A percentile compares a stretch with the other conserved stretches of the same genome.
phyloP scores from a whole-genome alignment of 176 grass and related monocot genomes.

The Triticum timopheevii region DNA sequence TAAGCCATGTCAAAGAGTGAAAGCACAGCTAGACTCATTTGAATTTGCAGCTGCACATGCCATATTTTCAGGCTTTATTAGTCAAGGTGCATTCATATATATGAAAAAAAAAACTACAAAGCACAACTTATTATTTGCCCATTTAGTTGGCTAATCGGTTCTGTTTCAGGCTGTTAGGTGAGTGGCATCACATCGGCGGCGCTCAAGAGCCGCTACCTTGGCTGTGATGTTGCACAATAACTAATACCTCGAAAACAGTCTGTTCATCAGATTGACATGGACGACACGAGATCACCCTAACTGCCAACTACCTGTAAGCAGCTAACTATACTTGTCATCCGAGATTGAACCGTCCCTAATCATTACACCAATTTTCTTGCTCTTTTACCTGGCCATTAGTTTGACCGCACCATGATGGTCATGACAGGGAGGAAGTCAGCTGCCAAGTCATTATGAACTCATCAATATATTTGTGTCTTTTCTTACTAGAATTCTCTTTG shows the following conservation, averaged over 20 bases:
- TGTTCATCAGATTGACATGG: conserved; percentile 8
- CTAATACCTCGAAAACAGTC: not conserved
- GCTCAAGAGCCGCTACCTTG: not conserved
- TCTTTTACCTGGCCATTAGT: not conserved
- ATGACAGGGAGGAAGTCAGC: too few relatives aligned
- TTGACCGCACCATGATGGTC: too few relatives aligned
- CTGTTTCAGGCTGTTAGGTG: not conserved
- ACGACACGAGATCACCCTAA: not conserved
- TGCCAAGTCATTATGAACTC: too few relatives aligned
- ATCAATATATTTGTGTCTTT: too few relatives aligned
- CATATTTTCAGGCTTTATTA: not conserved
- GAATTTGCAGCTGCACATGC: too few relatives aligned
- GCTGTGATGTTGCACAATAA: too few relatives aligned
- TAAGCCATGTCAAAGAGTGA: not conserved
- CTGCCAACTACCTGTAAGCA: not conserved
- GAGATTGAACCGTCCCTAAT: not conserved
- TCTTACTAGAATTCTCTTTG: too few relatives aligned
- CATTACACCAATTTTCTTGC: not conserved
- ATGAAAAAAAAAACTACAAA: not conserved
- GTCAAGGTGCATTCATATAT: not conserved
- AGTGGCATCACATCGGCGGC: not conserved
- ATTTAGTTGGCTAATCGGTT: conserved; percentile 5
- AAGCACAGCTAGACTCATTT: too few relatives aligned
- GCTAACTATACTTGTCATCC: not conserved
- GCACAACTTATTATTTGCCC: not conserved